Base-by-base conservation (phyloP, 2,329 filamentous ascomycete species). In the Neonectria sp. region DNA sequence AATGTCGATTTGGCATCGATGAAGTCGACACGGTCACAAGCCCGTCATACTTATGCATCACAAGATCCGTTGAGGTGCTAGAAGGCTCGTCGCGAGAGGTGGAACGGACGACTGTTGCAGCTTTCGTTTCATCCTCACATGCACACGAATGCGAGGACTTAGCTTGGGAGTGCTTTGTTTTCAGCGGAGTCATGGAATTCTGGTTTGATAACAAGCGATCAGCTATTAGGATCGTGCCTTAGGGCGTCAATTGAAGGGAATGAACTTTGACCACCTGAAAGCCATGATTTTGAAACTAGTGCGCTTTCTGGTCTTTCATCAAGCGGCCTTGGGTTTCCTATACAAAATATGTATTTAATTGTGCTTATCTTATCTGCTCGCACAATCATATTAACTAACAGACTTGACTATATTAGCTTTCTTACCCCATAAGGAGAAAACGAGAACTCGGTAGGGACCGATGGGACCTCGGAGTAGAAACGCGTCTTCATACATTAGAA, bases 401-500 rank as follows among this genome's bases (percentile, higher is more conserved):
- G 21, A 21, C 21, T 21, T 21, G 21, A 21, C 21, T 21, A 21
- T 21, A 21, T 1, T 21, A 21, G 21, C 21, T 21, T 21, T 21
- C 21, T 1, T 21, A 21, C 29, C 29, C 29, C 29, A 48, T 24
- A 67, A 27, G 21, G 60, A 61, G 15, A 70, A 13, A 6, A 48
- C 45, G 21, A 48, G 9, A 48, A 48, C 45, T 24, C 45, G n/a
- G 21, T 62, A 51, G 13, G 37, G 11, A 5, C 40, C 29, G 5
- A 37, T n/a, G n/a, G 29, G 45, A 31, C 61, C 37, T 0, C 2
- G 4, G 3, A 68, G 33, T n/a, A 55, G 40, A 40, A 68, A 68
- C 5, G 52, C 55, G 11, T 62, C 57, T 6, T 45, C 24, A 35
- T 40, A 59, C 5, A 60, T 2, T 33, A 63, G 27, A 21, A 68